phyloP scores from a whole-genome alignment of 2,329 filamentous ascomycete genomes.

The Aspergillus quadricinctus region DNA sequence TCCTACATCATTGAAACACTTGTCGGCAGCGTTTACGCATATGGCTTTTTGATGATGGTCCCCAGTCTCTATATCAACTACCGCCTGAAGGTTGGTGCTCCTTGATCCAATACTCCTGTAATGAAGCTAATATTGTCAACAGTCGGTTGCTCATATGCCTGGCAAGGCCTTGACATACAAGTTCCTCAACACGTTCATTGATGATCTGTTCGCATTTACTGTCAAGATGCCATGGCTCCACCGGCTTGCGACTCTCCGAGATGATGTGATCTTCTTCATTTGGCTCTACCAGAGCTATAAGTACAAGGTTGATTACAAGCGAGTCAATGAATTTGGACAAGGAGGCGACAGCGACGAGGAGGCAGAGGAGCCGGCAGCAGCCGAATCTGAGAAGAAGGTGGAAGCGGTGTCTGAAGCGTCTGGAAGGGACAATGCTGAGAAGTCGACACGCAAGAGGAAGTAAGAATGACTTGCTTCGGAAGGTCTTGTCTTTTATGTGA shows the following conservation, averaged over 20 bases:
- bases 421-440: constrained; percentile 23
- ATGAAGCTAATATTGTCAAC: constrained; percentile 13
- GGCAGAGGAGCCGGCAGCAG: constrained; percentile 41
- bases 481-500: background rate
- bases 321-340: constrained; percentile 97
- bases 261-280: constrained; percentile 97
- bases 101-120: background rate
- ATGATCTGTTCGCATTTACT: constrained; percentile 96
- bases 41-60: constrained; percentile 99
- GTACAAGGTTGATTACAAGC: constrained; percentile 85
- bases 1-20: constrained; percentile 92
- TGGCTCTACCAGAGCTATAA: constrained; percentile 93
- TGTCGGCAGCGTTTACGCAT: constrained; percentile 93
- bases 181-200: constrained; percentile 97
- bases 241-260: constrained; percentile 82
- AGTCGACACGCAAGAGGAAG: constrained; percentile 33
- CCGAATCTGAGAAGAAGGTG: constrained; percentile 16
- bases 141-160: constrained; percentile 89
- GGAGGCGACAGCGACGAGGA: constrained; percentile 83
- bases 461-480: constrained; percentile 10
- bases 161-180: constrained; percentile 97
- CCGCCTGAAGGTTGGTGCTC: constrained; percentile 66
- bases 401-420: constrained; percentile 23
- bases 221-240: constrained; percentile 99
- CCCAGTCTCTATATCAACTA: constrained; percentile 98